Evolutionary conservation across 2,329 filamentous ascomycete species (phyloP).

Genomic region (Pyricularia sp.): DNA sequence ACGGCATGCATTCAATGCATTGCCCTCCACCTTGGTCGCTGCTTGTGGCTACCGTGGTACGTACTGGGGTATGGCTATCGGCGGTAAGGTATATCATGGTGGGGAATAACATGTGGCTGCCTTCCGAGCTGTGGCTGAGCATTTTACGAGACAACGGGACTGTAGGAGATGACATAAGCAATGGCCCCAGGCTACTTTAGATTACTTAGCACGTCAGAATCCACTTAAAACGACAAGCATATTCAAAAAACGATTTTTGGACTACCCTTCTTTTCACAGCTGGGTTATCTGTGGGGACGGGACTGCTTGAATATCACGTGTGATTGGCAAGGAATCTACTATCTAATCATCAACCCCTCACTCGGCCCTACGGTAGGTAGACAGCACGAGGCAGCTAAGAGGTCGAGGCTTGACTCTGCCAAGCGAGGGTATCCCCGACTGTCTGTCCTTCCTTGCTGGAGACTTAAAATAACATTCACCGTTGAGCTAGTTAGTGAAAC

Average conservation of each 20-base stretch:
- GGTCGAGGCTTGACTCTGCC: neutral
- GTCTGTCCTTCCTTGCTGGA: neutral
- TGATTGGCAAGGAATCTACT: neutral
- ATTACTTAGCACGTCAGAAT: too few species aligned
- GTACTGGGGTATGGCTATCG: neutral
- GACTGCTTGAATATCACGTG: neutral
- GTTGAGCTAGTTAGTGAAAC: neutral
- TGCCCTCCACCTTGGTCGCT: neutral
- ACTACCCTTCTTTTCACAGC: too few species aligned
- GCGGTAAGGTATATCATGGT: neutral
- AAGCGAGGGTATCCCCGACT: neutral
- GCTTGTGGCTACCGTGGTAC: neutral
- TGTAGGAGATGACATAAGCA: too few species aligned
- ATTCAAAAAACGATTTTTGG: too few species aligned
- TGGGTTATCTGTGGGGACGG: neutral
- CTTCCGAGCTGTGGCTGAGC: neutral
- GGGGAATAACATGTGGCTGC: neutral
- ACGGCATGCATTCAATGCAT: neutral
- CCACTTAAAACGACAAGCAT: too few species aligned
- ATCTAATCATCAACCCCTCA: neutral
- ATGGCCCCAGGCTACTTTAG: too few species aligned
- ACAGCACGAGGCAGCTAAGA: neutral
- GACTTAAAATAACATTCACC: neutral
- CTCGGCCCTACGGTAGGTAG: neutral
- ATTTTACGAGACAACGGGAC: neutral